Evolutionary conservation across 768 basidiomycete species (phyloP).

Genomic region (Calocybe cyanea): DNA sequence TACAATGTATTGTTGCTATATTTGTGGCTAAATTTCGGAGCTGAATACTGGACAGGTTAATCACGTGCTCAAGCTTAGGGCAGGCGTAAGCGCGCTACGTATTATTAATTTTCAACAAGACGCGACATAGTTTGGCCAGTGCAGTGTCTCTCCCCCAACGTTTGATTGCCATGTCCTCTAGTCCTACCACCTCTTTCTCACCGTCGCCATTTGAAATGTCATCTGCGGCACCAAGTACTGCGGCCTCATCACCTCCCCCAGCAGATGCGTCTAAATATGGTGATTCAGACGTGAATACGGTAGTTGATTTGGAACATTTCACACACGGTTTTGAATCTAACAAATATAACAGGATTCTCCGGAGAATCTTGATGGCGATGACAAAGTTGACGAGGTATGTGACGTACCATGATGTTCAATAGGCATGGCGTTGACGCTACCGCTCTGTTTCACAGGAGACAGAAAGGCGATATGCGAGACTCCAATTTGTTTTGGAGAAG

Average conservation of each 20-base stretch:
- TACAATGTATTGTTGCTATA: too few relatives aligned
- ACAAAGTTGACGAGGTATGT: constrained; percentile 13
- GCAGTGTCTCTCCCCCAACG: background rate
- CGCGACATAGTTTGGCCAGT: background rate
- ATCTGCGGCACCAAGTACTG: constrained; percentile 19
- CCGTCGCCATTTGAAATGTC: constrained; percentile 15
- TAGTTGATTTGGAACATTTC: constrained; percentile 2
- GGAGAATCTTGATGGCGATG: constrained; percentile 5
- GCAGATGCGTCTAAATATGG: constrained; percentile 16
- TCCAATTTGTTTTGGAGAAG: constrained; percentile 69
- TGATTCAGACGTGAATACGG: constrained; percentile 10
- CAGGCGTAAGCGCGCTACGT: constrained; percentile 1
- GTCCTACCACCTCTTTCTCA: constrained; percentile 15
- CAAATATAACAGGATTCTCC: background rate
- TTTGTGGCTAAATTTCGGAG: too few relatives aligned
- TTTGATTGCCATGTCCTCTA: constrained; percentile 19
- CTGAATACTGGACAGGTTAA: too few relatives aligned
- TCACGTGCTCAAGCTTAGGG: background rate
- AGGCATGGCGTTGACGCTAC: too few relatives aligned
- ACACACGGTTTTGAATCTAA: background rate
- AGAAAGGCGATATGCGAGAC: constrained; percentile 44
- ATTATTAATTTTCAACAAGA: background rate
- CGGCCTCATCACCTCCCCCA: constrained; percentile 19
- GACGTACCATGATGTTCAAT: background rate
- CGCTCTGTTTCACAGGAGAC: constrained; percentile 38